phyloP scores from a whole-genome alignment of 2,329 filamentous ascomycete species.

The Diaporthe sp. region DNA sequence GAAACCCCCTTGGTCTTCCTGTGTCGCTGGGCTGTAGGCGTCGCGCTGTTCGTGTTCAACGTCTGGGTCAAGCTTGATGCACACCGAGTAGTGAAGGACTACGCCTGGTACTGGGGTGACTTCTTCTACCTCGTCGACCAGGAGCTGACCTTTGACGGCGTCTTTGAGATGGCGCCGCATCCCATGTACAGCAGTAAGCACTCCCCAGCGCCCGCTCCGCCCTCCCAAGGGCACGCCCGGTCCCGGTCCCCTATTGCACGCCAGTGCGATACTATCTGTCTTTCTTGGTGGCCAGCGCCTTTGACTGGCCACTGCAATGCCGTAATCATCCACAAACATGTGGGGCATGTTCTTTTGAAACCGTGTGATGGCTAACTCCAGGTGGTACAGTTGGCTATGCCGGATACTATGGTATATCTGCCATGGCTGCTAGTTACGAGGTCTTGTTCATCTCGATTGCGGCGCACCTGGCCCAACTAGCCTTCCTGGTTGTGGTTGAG shows the following conservation, averaged over 20 bases:
- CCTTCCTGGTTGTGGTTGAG: conserved; percentile 91
- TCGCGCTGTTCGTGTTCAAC: conserved; percentile 90
- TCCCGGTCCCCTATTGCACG: conserved; percentile 24
- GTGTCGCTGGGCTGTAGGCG: conserved; percentile 83
- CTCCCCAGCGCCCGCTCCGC: conserved; percentile 20
- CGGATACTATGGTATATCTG: conserved; percentile 97
- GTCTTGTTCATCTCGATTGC: conserved; percentile 97
- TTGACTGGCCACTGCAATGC: neutral
- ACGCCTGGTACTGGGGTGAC: conserved; percentile 99
- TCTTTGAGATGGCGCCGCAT: conserved; percentile 98
- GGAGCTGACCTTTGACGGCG: conserved; percentile 96
- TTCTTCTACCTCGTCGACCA: conserved; percentile 99
- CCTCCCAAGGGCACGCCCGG: conserved; percentile 24
- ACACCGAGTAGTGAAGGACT: conserved; percentile 97
- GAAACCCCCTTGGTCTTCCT: conserved; percentile 79
- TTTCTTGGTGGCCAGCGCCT: neutral
- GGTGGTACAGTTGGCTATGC: conserved; percentile 80
- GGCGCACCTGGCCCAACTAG: conserved; percentile 94
- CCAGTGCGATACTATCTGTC: neutral
- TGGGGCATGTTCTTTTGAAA: neutral
- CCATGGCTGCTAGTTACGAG: conserved; percentile 98
- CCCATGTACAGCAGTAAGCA: conserved; percentile 88
- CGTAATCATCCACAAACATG: conserved; percentile 15
- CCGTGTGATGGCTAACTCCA: conserved; percentile 21
- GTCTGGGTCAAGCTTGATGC: conserved; percentile 99